phyloP scores from a whole-genome alignment of 495 filamentous ascomycete species.

The Lophium mytilinum region DNA sequence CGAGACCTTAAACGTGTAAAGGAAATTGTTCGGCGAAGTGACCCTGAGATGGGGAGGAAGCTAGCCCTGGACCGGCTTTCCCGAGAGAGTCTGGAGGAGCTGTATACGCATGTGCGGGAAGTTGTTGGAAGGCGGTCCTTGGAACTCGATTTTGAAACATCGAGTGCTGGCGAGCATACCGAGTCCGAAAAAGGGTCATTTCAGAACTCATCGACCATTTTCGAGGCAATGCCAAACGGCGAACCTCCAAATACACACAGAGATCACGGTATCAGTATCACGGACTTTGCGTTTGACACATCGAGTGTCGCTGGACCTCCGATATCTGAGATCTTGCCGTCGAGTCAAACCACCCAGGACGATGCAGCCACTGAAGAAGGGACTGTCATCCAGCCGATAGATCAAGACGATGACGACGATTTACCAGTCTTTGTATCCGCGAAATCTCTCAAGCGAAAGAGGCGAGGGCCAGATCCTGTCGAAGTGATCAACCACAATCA shows the following conservation, averaged over 20 bases:
- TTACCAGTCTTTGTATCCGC: slow-evolving; percentile 28
- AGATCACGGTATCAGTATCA: not conserved
- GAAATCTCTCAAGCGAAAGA: slow-evolving; percentile 30
- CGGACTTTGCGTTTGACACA: not conserved
- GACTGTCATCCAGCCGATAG: not conserved
- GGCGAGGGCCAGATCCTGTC: not conserved
- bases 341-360: slow-evolving; percentile 31
- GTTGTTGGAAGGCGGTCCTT: too few relatives aligned
- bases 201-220: too few relatives aligned
- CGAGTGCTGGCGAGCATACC: too few relatives aligned
- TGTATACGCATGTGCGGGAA: too few relatives aligned
- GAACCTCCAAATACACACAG: not conserved
- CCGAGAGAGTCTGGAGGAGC: too few relatives aligned
- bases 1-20: too few relatives aligned
- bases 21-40: too few relatives aligned
- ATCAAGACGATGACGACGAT: slow-evolving; percentile 17
- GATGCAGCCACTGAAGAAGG: slow-evolving; percentile 6
- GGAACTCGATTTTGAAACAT: too few relatives aligned
- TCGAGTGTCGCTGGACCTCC: not conserved
- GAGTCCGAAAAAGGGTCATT: too few relatives aligned
- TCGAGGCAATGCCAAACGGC: too few relatives aligned
- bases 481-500: not conserved
- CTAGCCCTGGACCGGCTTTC: too few relatives aligned
- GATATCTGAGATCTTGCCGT: slow-evolving; percentile 6
- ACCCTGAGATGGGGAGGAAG: too few relatives aligned